These are phyloP conservation scores for Castanea crenata DNA, from an alignment of 306 rosid genomes.

Conservation along the genomic window DNA sequence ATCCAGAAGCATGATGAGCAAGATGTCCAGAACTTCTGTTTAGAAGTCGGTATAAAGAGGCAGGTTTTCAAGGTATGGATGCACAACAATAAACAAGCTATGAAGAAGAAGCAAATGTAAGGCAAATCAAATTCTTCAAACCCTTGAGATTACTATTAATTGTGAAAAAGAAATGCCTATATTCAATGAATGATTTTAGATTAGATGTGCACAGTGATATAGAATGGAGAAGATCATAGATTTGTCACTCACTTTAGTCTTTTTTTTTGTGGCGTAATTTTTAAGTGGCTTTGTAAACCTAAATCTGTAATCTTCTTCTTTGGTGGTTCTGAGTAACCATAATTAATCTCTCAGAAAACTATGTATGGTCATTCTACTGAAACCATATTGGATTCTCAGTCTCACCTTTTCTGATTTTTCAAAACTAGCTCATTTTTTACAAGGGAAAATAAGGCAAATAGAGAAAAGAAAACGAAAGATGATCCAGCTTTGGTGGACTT, in stretches of 20 bases:
- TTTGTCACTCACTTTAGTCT: constrained; percentile 10
- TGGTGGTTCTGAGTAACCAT: neutral
- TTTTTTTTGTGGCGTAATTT: neutral
- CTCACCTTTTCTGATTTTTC: neutral
- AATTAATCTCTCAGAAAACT: neutral
- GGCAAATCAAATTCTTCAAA: constrained; percentile 14
- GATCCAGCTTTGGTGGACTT: constrained; percentile 3
- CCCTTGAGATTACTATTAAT: neutral
- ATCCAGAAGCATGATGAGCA: constrained; percentile 89
- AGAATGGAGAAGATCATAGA: constrained; percentile 1
- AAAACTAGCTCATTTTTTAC: constrained; percentile 2
- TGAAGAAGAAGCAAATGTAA: constrained; percentile 71
- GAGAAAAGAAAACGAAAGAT: neutral
- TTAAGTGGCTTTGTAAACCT: neutral
- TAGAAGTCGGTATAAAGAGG: constrained; percentile 63
- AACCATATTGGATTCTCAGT: neutral
- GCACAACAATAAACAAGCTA: constrained; percentile 90
- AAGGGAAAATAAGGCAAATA: neutral
- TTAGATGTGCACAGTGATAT: constrained; percentile 28
- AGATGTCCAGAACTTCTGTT: constrained; percentile 77
- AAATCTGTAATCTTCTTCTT: neutral
- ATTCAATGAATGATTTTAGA: constrained; percentile 29
- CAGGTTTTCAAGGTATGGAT: constrained; percentile 96
- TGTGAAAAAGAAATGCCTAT: neutral
- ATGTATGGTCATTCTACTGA: neutral